Base-by-base conservation (phyloP, 345 rosid species). In the Eucalyptus brandiana region DNA sequence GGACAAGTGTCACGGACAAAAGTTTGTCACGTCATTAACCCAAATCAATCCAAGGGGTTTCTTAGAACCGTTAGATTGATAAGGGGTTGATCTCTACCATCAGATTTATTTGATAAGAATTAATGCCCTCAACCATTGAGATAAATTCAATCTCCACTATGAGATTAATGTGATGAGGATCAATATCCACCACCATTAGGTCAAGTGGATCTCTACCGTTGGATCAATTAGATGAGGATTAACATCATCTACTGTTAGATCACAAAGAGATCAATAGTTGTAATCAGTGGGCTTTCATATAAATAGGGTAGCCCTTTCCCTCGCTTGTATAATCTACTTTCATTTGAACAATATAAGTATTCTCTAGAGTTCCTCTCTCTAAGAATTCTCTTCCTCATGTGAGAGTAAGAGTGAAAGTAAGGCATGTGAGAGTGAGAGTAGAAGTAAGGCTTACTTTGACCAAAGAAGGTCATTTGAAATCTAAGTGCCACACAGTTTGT, bases 281-380 rank as follows among this genome's bases (percentile, higher is more conserved):
- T 54, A 23, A 54, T 9, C 0, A 9, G 28, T 0, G 60, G 12
- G 60, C 2, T 54, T 2, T 23, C 28, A 23, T 54, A 54, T 54
- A 54, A 54, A 23, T 54, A 54, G 26, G 28, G 26, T 21, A 56
- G 60, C 60, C 60, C 60, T 56, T 23, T 56, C 28, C 60, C 28
- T 9, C 60, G 23, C 28, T 56, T 9, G 12, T 9, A 56, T 56
- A 21, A 2, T 56, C 6, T 21, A 56, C 60, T 56, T 56, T 56
- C 28, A 56, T 56, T 56, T 23, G 28, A 56, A 56, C 60, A 56
- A 56, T 23, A 56, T 1, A 23, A 23, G 28, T 23, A 54, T 54
- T 54, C 12, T 23, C 28, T 54, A 54, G 1, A 54, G 28, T 54
- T 54, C 12, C 28, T 56, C 60, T 56, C 28, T 2, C 28, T 56